A percentile compares a stretch with the other conserved stretches of the same genome.
These are phyloP conservation scores for Solanum chilense DNA, from an alignment of 257 asterid genomes.

Conservation along the genomic window DNA sequence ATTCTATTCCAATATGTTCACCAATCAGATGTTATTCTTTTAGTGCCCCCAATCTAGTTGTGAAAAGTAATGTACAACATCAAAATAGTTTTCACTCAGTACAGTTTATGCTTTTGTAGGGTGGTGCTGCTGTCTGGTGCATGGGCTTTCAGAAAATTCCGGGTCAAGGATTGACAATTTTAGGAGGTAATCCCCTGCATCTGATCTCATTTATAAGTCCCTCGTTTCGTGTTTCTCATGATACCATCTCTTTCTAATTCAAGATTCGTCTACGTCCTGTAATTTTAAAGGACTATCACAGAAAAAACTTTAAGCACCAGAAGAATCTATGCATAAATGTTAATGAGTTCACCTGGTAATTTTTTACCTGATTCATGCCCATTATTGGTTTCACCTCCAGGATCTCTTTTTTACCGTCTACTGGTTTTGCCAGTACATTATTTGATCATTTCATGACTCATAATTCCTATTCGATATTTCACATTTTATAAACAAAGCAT, in stretches of 20 bases:
- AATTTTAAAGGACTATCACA: not conserved
- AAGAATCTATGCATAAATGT: not conserved
- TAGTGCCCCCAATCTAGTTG: not conserved
- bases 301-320: not conserved
- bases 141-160: slow-evolving; percentile 80
- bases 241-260: not conserved
- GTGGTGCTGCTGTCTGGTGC: slow-evolving; percentile 93
- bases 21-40: not conserved
- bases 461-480: not conserved
- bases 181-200: slow-evolving; percentile 58
- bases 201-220: not conserved
- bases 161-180: slow-evolving; percentile 73
- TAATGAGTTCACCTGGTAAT: not conserved
- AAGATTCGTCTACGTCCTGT: not conserved
- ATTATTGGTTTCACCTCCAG: not conserved
- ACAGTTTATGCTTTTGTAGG: slow-evolving; percentile 25
- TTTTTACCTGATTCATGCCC: not conserved
- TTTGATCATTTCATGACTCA: not conserved
- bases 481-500: not conserved
- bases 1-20: not conserved
- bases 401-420: not conserved
- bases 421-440: not conserved
- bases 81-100: not conserved
- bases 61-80: not conserved
- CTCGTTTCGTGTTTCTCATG: not conserved